Evolutionary conservation across 495 filamentous ascomycete genomes (phyloP).

Genomic region (Platismatia glauca): DNA sequence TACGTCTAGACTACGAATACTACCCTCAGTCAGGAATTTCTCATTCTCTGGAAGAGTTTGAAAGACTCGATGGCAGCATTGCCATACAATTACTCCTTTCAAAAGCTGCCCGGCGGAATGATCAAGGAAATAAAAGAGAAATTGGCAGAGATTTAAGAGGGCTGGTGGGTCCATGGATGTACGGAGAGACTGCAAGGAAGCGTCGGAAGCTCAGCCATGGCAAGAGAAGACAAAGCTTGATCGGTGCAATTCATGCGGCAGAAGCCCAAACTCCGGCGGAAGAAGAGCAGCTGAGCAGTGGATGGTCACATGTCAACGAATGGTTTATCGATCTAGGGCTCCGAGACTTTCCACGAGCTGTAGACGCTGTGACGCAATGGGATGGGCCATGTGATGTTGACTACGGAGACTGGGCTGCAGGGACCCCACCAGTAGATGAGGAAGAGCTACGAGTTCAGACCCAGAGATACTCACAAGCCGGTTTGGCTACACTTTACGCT

Average conservation of each 20-base stretch:
- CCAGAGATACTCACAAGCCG: slow-evolving; percentile 59
- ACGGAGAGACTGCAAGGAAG: slow-evolving; percentile 57
- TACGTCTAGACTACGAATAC: slow-evolving; percentile 78
- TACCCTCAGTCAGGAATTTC: slow-evolving; percentile 51
- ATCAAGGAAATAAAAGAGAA: slow-evolving; percentile 34
- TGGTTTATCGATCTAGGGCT: slow-evolving; percentile 66
- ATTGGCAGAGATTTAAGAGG: slow-evolving; percentile 65
- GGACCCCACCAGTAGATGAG: slow-evolving; percentile 38
- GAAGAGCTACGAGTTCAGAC: slow-evolving; percentile 47
- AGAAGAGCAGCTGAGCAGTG: slow-evolving; percentile 28
- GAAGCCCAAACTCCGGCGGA: slow-evolving; percentile 17
- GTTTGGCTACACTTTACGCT: slow-evolving; percentile 63
- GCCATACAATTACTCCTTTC: slow-evolving; percentile 63
- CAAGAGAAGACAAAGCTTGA: slow-evolving; percentile 12
- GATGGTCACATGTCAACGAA: slow-evolving; percentile 71
- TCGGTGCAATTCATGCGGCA: not conserved
- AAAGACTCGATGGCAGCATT: slow-evolving; percentile 50
- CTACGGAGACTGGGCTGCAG: slow-evolving; percentile 56
- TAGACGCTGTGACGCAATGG: slow-evolving; percentile 63
- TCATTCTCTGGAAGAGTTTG: slow-evolving; percentile 51
- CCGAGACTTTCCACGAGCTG: slow-evolving; percentile 40
- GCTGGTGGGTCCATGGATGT: slow-evolving; percentile 75
- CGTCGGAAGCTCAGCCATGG: slow-evolving; percentile 39
- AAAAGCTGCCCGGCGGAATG: slow-evolving; percentile 40
- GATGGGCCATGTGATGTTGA: slow-evolving; percentile 74